Percentiles rank a stretch among this genome's conserved stretches.
Evolutionary conservation across 768 basidiomycete genomes (phyloP).

Genomic region (Leccinum arenicola): DNA sequence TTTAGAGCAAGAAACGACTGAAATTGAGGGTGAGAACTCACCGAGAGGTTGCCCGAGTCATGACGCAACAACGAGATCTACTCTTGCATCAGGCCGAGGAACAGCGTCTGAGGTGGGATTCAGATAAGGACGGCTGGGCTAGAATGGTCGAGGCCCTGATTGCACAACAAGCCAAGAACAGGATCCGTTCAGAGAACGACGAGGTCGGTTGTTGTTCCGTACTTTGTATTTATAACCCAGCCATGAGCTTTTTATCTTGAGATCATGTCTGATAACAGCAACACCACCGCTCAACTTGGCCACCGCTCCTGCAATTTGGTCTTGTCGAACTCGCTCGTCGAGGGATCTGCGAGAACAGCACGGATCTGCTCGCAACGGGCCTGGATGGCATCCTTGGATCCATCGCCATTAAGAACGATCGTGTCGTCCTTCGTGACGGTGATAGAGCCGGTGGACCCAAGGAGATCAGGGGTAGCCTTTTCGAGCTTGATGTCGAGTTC

Average conservation of each 20-base stretch:
- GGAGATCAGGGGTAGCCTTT: conserved; percentile 80
- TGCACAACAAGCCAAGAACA: conserved; percentile 41
- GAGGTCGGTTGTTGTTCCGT: conserved; percentile 38
- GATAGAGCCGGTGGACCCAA: conserved; percentile 87
- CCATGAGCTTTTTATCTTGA: not conserved
- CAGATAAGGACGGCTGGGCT: conserved; percentile 63
- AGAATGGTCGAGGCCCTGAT: conserved; percentile 67
- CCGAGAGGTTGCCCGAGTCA: no score
- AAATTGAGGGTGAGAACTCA: no score
- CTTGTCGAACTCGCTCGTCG: conserved; percentile 91
- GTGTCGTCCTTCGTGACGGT: conserved; percentile 99
- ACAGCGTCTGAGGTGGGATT: conserved; percentile 57
- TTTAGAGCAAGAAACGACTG: no score
- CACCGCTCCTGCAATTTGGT: conserved; percentile 92
- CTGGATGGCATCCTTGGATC: conserved; percentile 84
- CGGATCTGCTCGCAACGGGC: conserved; percentile 97
- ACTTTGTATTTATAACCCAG: not conserved
- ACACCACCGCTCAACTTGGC: conserved; percentile 97
- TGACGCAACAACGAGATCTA: conserved; percentile 59
- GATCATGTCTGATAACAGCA: conserved; percentile 73
- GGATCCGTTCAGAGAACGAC: conserved; percentile 35
- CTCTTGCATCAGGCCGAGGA: conserved; percentile 51
- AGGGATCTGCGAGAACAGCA: conserved; percentile 70
- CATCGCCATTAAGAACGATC: conserved; percentile 91
- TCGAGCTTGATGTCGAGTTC: conserved; percentile 98